Conservation (phyloP, 805 yeast genomes). For the Danielozyma ontarioensis region DNA sequence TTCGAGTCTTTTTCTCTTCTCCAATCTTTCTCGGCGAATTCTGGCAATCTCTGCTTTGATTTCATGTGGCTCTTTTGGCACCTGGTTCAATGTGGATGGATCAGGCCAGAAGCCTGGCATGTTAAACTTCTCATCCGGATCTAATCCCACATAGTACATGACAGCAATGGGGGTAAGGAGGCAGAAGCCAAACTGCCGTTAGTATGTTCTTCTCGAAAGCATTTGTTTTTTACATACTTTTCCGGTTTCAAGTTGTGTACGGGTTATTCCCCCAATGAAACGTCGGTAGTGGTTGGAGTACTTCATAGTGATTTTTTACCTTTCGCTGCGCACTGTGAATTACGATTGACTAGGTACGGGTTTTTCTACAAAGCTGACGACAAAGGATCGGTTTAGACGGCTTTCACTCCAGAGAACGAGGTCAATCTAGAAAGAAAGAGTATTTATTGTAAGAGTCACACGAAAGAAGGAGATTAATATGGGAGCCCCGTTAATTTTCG, state of each 20-base stretch:
- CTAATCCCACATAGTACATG: slow-evolving; percentile 90
- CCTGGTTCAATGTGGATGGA: slow-evolving; percentile 82
- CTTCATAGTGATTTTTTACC: background rate
- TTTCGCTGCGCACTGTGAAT: slow-evolving; percentile 6
- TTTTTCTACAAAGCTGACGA: background rate
- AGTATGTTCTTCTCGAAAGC: background rate
- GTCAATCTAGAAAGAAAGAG: background rate
- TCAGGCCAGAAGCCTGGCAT: slow-evolving; percentile 97
- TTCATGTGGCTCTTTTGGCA: slow-evolving; percentile 90
- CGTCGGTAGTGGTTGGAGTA: slow-evolving; percentile 19
- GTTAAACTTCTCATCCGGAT: slow-evolving; percentile 82
- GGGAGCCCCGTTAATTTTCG: no score
- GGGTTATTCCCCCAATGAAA: slow-evolving; percentile 31
- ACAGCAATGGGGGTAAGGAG: slow-evolving; percentile 82
- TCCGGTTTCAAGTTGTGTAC: slow-evolving; percentile 41
- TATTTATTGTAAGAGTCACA: slow-evolving; percentile 1
- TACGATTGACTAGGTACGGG: background rate
- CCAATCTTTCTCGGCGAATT: slow-evolving; percentile 69
- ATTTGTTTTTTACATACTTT: slow-evolving; percentile 30
- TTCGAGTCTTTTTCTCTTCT: slow-evolving; percentile 68
- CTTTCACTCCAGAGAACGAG: background rate
- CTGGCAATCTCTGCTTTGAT: slow-evolving; percentile 88
- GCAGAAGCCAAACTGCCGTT: slow-evolving; percentile 68
- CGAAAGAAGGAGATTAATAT: slow-evolving; percentile 3
- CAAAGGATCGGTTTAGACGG: background rate